A percentile compares a stretch with the other conserved stretches of the same genome.
Evolutionary conservation across 352 stramenopile species (phyloP).

Genomic region (Plasmopara halstedii): DNA sequence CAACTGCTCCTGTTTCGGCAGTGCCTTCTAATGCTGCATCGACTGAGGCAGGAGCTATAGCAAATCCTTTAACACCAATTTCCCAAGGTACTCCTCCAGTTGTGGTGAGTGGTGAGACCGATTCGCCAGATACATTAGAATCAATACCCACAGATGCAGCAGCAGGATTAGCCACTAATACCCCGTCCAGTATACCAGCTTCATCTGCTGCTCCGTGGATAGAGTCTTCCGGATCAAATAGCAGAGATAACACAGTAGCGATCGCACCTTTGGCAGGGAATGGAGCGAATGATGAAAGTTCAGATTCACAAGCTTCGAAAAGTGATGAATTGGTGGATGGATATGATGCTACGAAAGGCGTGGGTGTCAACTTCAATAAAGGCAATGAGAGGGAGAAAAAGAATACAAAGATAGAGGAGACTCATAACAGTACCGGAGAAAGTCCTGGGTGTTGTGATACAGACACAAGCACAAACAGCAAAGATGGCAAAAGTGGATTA

Average conservation of each 20-base stretch:
- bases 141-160: background rate
- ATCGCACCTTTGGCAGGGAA: background rate
- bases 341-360: background rate
- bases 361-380: background rate
- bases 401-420: constrained; percentile 9
- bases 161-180: background rate
- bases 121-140: background rate
- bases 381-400: constrained; percentile 11
- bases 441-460: background rate
- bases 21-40: background rate
- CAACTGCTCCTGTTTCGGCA: background rate
- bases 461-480: constrained; percentile 4
- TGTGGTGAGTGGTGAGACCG: too few relatives aligned
- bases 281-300: constrained; percentile 1
- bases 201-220: background rate
- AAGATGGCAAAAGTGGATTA: constrained; percentile 5
- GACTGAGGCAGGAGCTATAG: too few relatives aligned
- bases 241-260: constrained; percentile 14
- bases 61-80: background rate
- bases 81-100: too few relatives aligned
- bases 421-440: constrained; percentile 7
- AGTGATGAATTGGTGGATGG: constrained; percentile 11
- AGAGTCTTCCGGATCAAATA: constrained; percentile 9
- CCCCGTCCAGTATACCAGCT: background rate
- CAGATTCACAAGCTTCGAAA: constrained; percentile 18